Conservation (phyloP, 306 rosid genomes). For the Trifolium pratense region DNA sequence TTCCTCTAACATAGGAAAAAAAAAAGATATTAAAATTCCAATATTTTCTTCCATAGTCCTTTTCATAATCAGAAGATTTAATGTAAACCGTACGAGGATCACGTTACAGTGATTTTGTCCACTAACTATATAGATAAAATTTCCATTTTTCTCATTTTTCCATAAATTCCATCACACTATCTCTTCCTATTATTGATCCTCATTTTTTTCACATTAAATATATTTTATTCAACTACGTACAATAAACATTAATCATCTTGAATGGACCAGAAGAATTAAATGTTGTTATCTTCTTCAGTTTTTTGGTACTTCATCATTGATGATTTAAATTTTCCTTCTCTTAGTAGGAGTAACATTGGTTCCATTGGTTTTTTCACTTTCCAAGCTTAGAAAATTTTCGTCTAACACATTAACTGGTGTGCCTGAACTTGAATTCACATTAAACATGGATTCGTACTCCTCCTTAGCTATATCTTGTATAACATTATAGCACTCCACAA, state of each 20-base stretch:
- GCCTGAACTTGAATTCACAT: constrained; percentile 57
- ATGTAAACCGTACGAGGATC: constrained; percentile 47
- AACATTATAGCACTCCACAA: constrained; percentile 60
- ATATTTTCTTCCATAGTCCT: constrained; percentile 40
- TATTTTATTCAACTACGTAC: neutral
- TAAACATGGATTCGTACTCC: constrained; percentile 62
- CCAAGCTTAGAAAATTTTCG: constrained; percentile 72
- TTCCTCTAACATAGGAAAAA: constrained; percentile 45
- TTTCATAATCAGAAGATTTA: constrained; percentile 42
- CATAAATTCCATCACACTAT: constrained; percentile 1
- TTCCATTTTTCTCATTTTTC: constrained; percentile 32
- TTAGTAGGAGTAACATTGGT: constrained; percentile 41
- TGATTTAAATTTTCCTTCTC: constrained; percentile 57
- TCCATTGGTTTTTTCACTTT: constrained; percentile 61
- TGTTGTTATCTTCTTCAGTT: constrained; percentile 35
- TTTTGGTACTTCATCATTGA: constrained; percentile 42
- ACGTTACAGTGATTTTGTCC: constrained; percentile 49
- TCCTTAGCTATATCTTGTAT: constrained; percentile 59
- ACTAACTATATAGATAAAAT: constrained; percentile 38
- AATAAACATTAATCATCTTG: constrained; percentile 34
- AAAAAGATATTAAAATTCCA: constrained; percentile 16
- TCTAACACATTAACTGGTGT: constrained; percentile 86
- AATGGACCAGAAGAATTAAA: constrained; percentile 39
- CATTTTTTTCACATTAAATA: neutral
- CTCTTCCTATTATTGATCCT: constrained; percentile 6